phyloP scores from a whole-genome alignment of 495 filamentous ascomycete species.

The Hypoxylon fuscum region DNA sequence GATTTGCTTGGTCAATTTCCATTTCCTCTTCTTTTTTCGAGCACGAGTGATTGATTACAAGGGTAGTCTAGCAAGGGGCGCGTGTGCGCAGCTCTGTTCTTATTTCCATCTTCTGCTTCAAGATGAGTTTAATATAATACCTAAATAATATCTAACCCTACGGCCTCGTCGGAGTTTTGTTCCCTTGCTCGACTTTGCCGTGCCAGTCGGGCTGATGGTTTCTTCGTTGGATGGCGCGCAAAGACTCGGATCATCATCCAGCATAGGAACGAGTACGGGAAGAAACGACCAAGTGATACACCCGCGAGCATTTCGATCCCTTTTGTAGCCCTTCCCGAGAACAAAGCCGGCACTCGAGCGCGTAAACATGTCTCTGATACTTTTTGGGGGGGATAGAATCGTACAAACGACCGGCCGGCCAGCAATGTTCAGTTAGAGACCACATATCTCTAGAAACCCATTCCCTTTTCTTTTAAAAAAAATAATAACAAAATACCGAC shows the following conservation, averaged over 20 bases:
- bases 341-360: constrained; percentile 3
- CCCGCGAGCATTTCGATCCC: constrained; percentile 19
- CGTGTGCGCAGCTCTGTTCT: background rate
- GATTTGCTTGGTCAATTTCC: background rate
- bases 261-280: constrained; percentile 8
- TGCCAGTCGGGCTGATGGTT: background rate
- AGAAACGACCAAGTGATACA: constrained; percentile 9
- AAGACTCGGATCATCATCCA: background rate
- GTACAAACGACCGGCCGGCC: constrained; percentile 39
- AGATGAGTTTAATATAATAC: background rate
- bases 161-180: too few relatives aligned
- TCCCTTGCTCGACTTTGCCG: too few relatives aligned
- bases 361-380: constrained; percentile 17
- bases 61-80: background rate
- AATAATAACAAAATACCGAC: too few relatives aligned
- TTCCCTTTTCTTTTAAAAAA: constrained; percentile 37
- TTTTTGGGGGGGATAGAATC: constrained; percentile 19
- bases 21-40: background rate
- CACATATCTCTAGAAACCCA: constrained; percentile 25
- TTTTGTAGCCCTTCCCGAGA: constrained; percentile 10
- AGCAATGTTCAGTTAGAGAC: constrained; percentile 14
- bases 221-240: background rate
- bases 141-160: background rate
- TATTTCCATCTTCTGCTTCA: background rate
- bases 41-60: background rate